A percentile compares a stretch with the other conserved stretches of the same genome.
Evolutionary conservation across 805 yeast genomes (phyloP).

Genomic region (Isabelozyma heimii): DNA sequence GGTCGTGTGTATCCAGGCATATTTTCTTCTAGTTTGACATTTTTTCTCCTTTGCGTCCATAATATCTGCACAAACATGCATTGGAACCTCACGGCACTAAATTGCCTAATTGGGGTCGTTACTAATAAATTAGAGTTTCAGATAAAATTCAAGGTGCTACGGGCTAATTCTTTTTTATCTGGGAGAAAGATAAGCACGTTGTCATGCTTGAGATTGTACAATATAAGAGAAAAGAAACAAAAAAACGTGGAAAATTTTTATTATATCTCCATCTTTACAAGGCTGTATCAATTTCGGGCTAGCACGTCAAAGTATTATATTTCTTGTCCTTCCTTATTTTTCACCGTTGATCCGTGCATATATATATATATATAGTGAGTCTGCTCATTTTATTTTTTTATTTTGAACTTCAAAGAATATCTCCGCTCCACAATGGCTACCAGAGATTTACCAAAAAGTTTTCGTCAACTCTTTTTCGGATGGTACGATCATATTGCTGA

Average conservation of each 20-base stretch:
- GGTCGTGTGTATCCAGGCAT: neutral
- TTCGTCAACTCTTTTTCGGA: slow-evolving; percentile 34
- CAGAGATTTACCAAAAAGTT: slow-evolving; percentile 51
- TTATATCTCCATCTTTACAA: no score
- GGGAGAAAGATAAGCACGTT: neutral
- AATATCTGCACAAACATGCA: neutral
- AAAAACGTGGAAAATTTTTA: neutral
- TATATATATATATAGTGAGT: no score
- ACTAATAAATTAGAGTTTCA: neutral
- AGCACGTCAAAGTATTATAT: no score
- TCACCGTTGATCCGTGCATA: no score
- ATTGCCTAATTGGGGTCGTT: neutral
- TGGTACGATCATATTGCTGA: slow-evolving; percentile 40
- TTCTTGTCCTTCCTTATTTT: no score
- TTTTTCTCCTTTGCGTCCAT: neutral
- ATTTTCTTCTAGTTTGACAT: neutral
- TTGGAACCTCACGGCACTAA: neutral
- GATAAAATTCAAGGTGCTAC: neutral
- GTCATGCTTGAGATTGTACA: neutral
- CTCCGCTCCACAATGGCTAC: slow-evolving; percentile 20
- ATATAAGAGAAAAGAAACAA: neutral
- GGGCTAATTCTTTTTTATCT: neutral
- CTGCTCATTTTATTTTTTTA: no score
- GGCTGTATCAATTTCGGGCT: no score
- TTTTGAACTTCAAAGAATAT: no score